Conservation (phyloP, 768 basidiomycete species). For the Lentinula guzmanii region DNA sequence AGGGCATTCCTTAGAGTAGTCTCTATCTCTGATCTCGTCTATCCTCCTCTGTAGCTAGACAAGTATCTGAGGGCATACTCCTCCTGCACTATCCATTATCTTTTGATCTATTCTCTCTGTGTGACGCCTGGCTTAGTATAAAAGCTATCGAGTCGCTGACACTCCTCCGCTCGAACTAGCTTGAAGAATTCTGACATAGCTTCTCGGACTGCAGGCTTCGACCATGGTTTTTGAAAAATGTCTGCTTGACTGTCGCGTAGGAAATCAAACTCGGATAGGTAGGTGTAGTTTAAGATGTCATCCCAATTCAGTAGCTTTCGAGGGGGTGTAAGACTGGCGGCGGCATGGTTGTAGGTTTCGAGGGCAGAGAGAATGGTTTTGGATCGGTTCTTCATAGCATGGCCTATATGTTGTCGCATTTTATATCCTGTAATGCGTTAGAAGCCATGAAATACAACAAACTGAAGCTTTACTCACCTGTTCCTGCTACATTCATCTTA, state of each 20-base stretch:
- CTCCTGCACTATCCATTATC: too few relatives aligned
- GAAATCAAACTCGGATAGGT: conserved; percentile 17
- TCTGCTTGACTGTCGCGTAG: conserved; percentile 17
- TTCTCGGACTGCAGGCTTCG: conserved; percentile 5
- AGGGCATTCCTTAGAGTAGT: too few relatives aligned
- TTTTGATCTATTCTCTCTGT: too few relatives aligned
- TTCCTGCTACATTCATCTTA: conserved; percentile 13
- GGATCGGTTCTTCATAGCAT: conserved; percentile 14
- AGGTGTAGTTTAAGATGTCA: conserved; percentile 9
- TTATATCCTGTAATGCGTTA: conserved; percentile 12
- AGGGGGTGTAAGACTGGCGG: conserved; percentile 12
- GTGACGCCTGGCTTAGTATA: too few relatives aligned
- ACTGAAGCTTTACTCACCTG: conserved; percentile 12
- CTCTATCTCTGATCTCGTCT: too few relatives aligned
- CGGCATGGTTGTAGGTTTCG: conserved; percentile 17
- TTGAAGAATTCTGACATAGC: conserved; percentile 8
- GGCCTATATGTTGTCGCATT: conserved; percentile 19
- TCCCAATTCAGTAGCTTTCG: conserved; percentile 15
- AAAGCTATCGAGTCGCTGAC: too few relatives aligned
- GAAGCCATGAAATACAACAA: too few relatives aligned
- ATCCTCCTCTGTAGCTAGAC: too few relatives aligned
- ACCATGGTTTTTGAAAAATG: conserved; percentile 16
- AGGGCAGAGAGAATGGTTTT: conserved; percentile 18
- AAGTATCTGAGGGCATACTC: too few relatives aligned
- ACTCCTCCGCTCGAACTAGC: conserved; percentile 11